A percentile compares a stretch with the other conserved stretches of the same genome.
Evolutionary conservation across 1,284 basidiomycete genomes (phyloP).

Genomic region (Cutaneotrichosporon dermatis): DNA sequence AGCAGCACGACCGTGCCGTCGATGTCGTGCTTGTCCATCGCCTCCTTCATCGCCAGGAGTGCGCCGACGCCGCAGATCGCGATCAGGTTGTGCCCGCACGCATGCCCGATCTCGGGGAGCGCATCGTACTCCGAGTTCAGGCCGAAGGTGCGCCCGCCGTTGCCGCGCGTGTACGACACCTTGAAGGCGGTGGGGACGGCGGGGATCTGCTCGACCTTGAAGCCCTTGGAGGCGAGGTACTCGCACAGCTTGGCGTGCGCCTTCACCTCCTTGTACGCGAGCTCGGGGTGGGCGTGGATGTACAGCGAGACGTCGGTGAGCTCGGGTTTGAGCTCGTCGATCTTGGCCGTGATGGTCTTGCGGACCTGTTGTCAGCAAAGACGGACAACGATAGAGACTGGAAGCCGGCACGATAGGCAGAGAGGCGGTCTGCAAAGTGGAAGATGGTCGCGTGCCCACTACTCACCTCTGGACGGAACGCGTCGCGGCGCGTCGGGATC

Average conservation of each 20-base stretch:
- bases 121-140: conserved; percentile 32
- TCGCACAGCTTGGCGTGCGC: conserved; percentile 58
- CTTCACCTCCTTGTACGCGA: conserved; percentile 33
- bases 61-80: conserved; percentile 44
- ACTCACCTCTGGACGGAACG: background rate
- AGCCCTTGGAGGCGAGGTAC: conserved; percentile 58
- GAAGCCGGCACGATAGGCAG: too few relatives aligned
- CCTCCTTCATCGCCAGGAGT: conserved; percentile 31
- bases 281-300: conserved; percentile 28
- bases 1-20: conserved; percentile 70
- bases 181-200: conserved; percentile 51
- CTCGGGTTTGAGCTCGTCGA: conserved; percentile 9
- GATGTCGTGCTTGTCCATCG: conserved; percentile 52
- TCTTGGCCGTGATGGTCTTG: conserved; percentile 8
- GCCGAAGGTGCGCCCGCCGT: conserved; percentile 25
- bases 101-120: conserved; percentile 19
- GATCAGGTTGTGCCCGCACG: conserved; percentile 59
- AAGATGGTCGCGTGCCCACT: too few relatives aligned
- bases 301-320: conserved; percentile 24
- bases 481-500: background rate
- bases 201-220: conserved; percentile 59
- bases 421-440: too few relatives aligned
- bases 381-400: too few relatives aligned
- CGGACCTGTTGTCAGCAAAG: conserved; percentile 6
- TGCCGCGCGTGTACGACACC: conserved; percentile 19